Percentiles rank a stretch among this genome's conserved stretches.
Conservation (phyloP, 768 basidiomycete species). For the Asterophora parasitica region DNA sequence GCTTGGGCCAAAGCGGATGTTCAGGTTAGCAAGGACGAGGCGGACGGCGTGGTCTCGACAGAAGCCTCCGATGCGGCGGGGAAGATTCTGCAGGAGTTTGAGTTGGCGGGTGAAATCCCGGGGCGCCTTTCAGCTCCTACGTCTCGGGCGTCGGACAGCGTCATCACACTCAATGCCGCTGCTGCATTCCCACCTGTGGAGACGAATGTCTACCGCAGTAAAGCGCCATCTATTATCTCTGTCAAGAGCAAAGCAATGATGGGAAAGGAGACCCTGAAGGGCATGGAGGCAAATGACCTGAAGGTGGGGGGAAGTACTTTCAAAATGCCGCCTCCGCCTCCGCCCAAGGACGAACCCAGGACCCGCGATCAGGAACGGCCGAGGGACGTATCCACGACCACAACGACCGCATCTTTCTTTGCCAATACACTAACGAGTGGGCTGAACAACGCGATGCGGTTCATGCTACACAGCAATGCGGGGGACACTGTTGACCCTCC, state of each 20-base stretch:
- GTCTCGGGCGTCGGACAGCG: neutral
- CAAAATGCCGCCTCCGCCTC: constrained; percentile 14
- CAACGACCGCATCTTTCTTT: constrained; percentile 35
- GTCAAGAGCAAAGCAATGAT: constrained; percentile 35
- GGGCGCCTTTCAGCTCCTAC: constrained; percentile 4
- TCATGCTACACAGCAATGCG: constrained; percentile 32
- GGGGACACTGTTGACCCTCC: constrained; percentile 21
- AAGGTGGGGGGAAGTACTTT: constrained; percentile 6
- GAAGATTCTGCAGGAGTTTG: constrained; percentile 43
- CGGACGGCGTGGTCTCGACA: constrained; percentile 42
- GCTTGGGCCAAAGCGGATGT: constrained; percentile 59
- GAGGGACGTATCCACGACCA: constrained; percentile 2
- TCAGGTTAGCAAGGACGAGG: constrained; percentile 45
- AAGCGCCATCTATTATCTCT: constrained; percentile 37
- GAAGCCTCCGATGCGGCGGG: constrained; percentile 35
- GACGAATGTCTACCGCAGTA: constrained; percentile 31
- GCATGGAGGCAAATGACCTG: too few relatives aligned
- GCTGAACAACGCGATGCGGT: constrained; percentile 55
- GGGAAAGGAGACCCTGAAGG: constrained; percentile 17
- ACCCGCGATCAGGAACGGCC: neutral
- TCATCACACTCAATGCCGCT: neutral
- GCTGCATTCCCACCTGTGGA: neutral
- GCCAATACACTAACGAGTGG: constrained; percentile 45
- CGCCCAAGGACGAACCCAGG: constrained; percentile 19
- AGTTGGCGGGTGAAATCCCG: constrained; percentile 24